phyloP scores from a whole-genome alignment of 257 asterid genomes.

The Solanum habrochaites region DNA sequence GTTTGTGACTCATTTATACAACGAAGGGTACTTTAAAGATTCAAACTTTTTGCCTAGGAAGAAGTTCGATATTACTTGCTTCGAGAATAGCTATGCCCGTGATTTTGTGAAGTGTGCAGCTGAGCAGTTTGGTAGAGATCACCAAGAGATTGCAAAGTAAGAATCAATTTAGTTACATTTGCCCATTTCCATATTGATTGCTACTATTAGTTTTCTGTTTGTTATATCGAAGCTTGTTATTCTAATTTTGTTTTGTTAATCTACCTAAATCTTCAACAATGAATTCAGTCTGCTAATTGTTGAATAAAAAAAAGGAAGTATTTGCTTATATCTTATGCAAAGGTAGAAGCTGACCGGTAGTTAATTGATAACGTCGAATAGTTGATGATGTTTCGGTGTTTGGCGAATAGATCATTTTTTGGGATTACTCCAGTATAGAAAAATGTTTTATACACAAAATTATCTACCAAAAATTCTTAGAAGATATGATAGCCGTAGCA shows the following conservation, averaged over 20 bases:
- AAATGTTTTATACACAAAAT: not conserved
- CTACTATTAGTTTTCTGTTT: not conserved
- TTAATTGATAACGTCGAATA: not conserved
- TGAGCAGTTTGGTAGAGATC: slow-evolving; percentile 52
- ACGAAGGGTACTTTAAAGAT: slow-evolving; percentile 38
- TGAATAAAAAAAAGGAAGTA: not conserved
- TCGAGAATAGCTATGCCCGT: slow-evolving; percentile 49
- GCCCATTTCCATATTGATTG: not conserved
- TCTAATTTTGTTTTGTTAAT: not conserved
- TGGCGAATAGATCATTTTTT: not conserved
- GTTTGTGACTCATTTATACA: slow-evolving; percentile 36
- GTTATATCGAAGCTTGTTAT: not conserved
- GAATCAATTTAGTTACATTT: not conserved
- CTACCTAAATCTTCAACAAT: not conserved
- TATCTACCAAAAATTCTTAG: not conserved
- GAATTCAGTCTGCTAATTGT: not conserved
- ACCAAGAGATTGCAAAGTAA: slow-evolving; percentile 67
- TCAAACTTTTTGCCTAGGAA: slow-evolving; percentile 34
- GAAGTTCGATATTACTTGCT: slow-evolving; percentile 32
- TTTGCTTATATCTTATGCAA: no score
- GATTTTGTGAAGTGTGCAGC: slow-evolving; percentile 53
- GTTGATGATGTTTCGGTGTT: not conserved
- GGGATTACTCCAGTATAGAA: not conserved
- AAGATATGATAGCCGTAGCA: not conserved
- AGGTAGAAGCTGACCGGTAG: not conserved